Conservation (phyloP, 2,329 filamentous ascomycete genomes). For the Ascochyta viciae-villosae region DNA sequence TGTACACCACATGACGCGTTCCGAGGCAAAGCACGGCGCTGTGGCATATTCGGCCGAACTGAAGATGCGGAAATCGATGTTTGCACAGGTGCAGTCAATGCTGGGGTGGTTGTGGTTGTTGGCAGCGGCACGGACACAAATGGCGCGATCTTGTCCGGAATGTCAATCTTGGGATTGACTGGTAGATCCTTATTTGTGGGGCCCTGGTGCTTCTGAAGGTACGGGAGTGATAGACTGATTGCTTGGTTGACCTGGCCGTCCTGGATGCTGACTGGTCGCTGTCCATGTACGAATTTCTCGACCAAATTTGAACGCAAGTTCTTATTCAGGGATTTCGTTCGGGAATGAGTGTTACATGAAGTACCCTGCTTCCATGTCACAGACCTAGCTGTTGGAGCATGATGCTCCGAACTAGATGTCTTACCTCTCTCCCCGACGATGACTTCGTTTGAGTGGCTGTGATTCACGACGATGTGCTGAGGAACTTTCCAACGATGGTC, state of each 20-base stretch:
- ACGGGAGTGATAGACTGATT: background rate
- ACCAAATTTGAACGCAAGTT: background rate
- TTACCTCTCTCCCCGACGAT: background rate
- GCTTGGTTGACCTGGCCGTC: background rate
- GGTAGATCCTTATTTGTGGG: background rate
- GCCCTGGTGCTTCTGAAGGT: constrained; percentile 10
- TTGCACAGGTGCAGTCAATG: background rate
- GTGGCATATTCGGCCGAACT: background rate
- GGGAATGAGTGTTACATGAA: background rate
- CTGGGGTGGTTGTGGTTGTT: background rate
- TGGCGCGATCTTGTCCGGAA: constrained; percentile 2
- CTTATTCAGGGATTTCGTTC: background rate
- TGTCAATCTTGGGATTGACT: background rate
- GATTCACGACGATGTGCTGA: constrained; percentile 10
- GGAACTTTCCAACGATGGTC: constrained; percentile 28
- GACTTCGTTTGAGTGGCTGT: too few species aligned
- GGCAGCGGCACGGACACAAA: background rate
- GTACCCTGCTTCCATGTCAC: background rate
- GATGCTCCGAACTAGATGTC: background rate
- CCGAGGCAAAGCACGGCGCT: constrained; percentile 9
- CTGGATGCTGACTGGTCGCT: constrained; percentile 4
- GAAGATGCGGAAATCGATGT: background rate
- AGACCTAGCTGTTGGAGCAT: too few species aligned
- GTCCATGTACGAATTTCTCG: background rate
- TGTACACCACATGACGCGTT: constrained; percentile 22